These are phyloP conservation scores for Saccharomycopsis fibuligera DNA, from an alignment of 805 yeast species.

Conservation along the genomic window DNA sequence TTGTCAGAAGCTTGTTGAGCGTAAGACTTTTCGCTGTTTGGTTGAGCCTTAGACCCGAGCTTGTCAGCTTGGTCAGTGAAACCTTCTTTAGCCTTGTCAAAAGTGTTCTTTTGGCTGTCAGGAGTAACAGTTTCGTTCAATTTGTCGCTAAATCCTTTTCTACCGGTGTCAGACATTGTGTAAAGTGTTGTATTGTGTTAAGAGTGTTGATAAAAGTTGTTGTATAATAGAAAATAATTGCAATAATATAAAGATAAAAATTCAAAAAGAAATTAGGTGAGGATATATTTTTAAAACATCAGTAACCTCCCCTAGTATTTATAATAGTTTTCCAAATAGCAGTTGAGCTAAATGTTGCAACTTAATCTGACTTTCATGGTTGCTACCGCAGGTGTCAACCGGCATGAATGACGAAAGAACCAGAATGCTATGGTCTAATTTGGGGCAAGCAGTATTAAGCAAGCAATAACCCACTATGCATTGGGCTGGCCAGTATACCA, in stretches of 20 bases:
- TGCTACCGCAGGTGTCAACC: too few species aligned
- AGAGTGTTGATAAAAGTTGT: background rate
- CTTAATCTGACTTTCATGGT: too few species aligned
- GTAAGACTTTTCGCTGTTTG: slow-evolving; percentile 62
- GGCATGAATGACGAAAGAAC: too few species aligned
- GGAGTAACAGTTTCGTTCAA: slow-evolving; percentile 62
- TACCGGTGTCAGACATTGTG: slow-evolving; percentile 37
- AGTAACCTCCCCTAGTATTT: too few species aligned
- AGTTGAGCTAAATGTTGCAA: too few species aligned
- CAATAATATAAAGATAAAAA: background rate
- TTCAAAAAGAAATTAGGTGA: background rate
- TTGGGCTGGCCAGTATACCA: too few species aligned
- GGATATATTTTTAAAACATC: too few species aligned
- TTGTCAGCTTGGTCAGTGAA: slow-evolving; percentile 64
- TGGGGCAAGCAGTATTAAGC: too few species aligned
- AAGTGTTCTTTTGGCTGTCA: slow-evolving; percentile 56
- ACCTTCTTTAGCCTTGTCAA: slow-evolving; percentile 65
- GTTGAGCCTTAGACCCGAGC: slow-evolving; percentile 51
- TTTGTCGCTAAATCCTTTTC: slow-evolving; percentile 73
- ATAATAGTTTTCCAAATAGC: too few species aligned
- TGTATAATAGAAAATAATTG: background rate
- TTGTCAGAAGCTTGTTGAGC: slow-evolving; percentile 53
- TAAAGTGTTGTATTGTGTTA: background rate
- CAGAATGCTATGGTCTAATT: too few species aligned
- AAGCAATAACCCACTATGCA: too few species aligned